Base-by-base conservation (phyloP, 371 early-diverging fungal genomes). In the Mortierella sp. region DNA sequence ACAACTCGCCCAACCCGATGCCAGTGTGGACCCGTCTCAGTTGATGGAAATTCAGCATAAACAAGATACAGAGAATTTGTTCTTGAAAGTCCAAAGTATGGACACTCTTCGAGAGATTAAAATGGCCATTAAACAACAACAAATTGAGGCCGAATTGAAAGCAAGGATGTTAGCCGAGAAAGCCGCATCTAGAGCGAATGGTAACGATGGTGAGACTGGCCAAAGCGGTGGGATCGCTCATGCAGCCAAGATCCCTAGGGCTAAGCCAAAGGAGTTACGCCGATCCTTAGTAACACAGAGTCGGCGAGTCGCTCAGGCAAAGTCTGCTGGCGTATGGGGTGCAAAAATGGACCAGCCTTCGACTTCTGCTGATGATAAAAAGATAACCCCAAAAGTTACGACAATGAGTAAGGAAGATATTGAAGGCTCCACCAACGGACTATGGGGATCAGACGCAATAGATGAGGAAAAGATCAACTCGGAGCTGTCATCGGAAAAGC, bases 131-230 rank as follows among this genome's bases (percentile, higher is more conserved):
- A 70, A 49, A 61, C 43, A 26, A 26, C 61, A 45, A 23, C 49
- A 64, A 19, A 47, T 51, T 1, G 64, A 70, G 26, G 81, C 78
- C 12, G 64, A 62, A 6, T 63, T 79, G 84, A 60, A 83, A 76
- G 67, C 72, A 76, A 32, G 87, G 83, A 35, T 85, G 73, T 65
- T 82, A 66, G 72, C 86, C 72, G 45, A 78, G 79, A 53, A 29
- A 37, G 34, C 59, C 31, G 65, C 64, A 15, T 29, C 59, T 28
- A 17, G 34, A n/a, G 15, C 42, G 10, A 23, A 45, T 9, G 61
- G n/a, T 22, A 34, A 23, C 31, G 47, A 23, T 26, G 63, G 61
- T 6, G 45, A 63, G 12, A 63, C 63, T 23, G 29, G 55, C 26
- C 31, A 32, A 9, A 23, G 61, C 19, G 3, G 13, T n/a, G 49